Conservation (phyloP, 2,329 filamentous ascomycete species). For the Hymenoscyphus occultus region DNA sequence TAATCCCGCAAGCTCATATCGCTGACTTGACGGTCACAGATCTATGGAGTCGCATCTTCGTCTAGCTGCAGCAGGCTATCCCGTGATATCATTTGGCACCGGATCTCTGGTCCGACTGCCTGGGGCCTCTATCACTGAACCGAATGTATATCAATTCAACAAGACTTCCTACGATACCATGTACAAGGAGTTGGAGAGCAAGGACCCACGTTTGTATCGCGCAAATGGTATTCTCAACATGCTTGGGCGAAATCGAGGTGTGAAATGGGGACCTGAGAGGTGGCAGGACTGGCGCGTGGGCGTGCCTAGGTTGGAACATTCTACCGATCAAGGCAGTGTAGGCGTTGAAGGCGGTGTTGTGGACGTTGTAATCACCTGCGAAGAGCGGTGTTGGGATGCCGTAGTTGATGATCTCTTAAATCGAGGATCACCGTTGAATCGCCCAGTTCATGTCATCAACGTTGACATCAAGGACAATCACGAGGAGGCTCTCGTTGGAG, state of each 20-base stretch:
- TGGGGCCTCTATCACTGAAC: conserved; percentile 84
- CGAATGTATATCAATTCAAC: conserved; percentile 98
- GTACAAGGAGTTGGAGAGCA: conserved; percentile 83
- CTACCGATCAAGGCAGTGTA: conserved; percentile 69
- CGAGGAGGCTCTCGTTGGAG: conserved; percentile 89
- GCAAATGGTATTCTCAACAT: conserved; percentile 94
- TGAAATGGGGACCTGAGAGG: conserved; percentile 94
- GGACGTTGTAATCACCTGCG: conserved; percentile 94
- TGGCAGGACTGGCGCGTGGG: conserved; percentile 98
- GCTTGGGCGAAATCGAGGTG: conserved; percentile 84
- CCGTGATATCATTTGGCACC: conserved; percentile 97
- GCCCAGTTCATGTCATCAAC: conserved; percentile 96
- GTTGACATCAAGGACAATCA: conserved; percentile 98
- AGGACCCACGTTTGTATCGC: conserved; percentile 83
- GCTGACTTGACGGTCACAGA: conserved; percentile 42
- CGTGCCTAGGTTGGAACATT: conserved; percentile 73
- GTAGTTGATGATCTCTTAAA: conserved; percentile 90
- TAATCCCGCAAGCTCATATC: neutral
- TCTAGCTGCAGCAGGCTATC: conserved; percentile 80
- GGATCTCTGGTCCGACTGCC: conserved; percentile 91
- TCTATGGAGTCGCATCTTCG: conserved; percentile 99
- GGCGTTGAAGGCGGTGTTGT: conserved; percentile 88
- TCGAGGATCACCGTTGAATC: conserved; percentile 80
- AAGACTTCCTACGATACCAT: conserved; percentile 93
- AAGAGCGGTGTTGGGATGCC: conserved; percentile 97